Evolutionary conservation across 345 rosid species (phyloP), one percentile per base, ranked within the genome.

Genomic region (Salix purpurea): DNA sequence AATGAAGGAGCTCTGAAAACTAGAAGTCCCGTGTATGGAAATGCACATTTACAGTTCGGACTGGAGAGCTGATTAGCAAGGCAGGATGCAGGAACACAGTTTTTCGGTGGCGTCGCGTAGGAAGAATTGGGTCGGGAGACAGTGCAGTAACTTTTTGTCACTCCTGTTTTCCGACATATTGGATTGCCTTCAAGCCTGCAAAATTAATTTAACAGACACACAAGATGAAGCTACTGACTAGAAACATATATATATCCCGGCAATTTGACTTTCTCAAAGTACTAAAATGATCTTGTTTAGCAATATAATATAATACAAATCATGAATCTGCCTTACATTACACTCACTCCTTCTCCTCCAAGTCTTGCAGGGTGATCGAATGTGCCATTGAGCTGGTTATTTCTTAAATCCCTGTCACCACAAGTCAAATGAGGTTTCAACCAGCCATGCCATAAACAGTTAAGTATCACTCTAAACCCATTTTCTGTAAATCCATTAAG

Each of bases 171-270:
- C 16, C 8, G 26, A 74, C 98, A 96, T 72, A 89, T 76, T 24
- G 89, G 98, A 78, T 94, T 93, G 21, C 32, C 82, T 15, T 73
- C 74, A 80, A 96, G 91, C 83, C 99, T 94, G 93, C 86, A 76
- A 18, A 80, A 10, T 64, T 74, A 80, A 11, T 64, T 74, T 44
- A 39, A 21, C 30, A 58, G 56, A 58, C 62, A 32, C 67, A 50
- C 56, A 56, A 69, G 32, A 2, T 15, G 16, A 48, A 60, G 68
- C 16, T 65, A 12, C 14, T 2, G 21, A 48, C 26, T 28, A 62
- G 14, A 60, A 36, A 24, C 56, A 34, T 16, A 7, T 15, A 34
- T 15, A 6, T 15, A 36, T 42, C 56, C 32, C 26, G 7, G 70
- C 48, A 7, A 19, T 46, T 74, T 19, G 10, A 19, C 37, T n/a